Base-by-base conservation (phyloP, 441 rosid species). In the Populus hybrid region DNA sequence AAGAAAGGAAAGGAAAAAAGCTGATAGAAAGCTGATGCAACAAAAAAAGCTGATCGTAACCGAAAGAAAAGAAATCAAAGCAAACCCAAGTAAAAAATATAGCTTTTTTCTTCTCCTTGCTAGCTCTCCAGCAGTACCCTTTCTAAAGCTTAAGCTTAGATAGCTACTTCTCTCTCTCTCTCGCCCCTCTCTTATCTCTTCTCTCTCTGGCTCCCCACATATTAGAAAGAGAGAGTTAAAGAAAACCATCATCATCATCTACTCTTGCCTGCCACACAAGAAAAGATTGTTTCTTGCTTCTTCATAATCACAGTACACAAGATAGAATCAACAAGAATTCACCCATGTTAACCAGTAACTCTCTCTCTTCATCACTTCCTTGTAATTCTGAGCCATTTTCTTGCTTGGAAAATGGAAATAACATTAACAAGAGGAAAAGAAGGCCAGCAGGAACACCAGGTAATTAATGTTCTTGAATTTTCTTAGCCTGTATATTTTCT, bases 381-480 rank as follows among this genome's bases (percentile, higher is more conserved):
- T 84, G 90, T 75, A 59, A n/a, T 59, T 84, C 90, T 61, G 92
- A 91, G 72, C 92, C 89, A 69, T 89, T 88, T 83, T 86, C 89
- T 53, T 87, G 87, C 86, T 76, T 86, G 35, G 87, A 86, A 40
- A 87, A 83, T 84, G 90, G 87, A 35, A 83, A 69, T 61, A 81
- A 34, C 74, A 84, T 23, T 80, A 87, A 77, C 46, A 90, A 90
- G 78, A 86, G 97, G 68, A 95, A 93, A 83, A 81, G 99, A 78
- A 83, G 94, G 71, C 98, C 99, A 1, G 98, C 99, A 24, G 99
- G 99, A 11, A 92, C 97, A 57, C 99, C 98, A 72, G 99, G 97
- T 94, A 82, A 21, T 18, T 20, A 66, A n/a, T 69, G 1, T 32
- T 67, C 46, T 36, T 26, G 35, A 4, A 32, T 77, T 30, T 30